Evolutionary conservation across 176 grass and related monocot species (phyloP).

Genomic region (Hyparrhenia diplandra): DNA sequence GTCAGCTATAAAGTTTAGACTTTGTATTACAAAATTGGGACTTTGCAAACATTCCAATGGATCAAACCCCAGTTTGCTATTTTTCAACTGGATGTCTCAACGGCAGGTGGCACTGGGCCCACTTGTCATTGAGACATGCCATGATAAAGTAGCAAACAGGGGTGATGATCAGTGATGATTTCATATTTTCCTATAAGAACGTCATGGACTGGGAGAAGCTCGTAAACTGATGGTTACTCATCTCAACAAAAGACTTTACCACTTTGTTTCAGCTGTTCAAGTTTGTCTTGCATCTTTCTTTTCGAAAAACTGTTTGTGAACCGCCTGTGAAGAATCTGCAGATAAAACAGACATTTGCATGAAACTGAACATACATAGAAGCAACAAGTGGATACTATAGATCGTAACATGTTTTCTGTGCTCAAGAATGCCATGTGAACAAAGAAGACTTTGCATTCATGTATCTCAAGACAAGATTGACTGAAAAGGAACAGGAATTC

Average conservation of each 20-base stretch:
- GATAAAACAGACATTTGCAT: conserved; percentile 20
- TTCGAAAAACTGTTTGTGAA: conserved; percentile 60
- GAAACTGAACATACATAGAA: conserved; percentile 6
- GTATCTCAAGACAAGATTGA: not conserved
- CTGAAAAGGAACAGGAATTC: not conserved
- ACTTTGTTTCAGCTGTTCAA: conserved; percentile 77
- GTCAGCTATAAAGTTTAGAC: not conserved
- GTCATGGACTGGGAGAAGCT: conserved; percentile 4
- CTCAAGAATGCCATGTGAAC: conserved; percentile 4
- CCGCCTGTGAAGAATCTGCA: conserved; percentile 72
- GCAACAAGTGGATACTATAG: not conserved
- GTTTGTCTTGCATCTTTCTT: conserved; percentile 93
- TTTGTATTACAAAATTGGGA: not conserved
- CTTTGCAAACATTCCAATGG: not conserved
- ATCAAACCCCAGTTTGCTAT: not conserved
- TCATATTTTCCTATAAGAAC: not conserved
- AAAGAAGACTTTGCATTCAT: conserved; percentile 12
- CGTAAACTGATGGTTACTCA: conserved; percentile 19
- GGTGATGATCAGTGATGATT: not conserved
- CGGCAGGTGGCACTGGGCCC: not conserved
- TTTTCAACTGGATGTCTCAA: not conserved
- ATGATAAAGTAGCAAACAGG: not conserved
- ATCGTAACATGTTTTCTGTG: not conserved
- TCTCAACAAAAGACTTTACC: conserved; percentile 45
- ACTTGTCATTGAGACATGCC: not conserved